Base-by-base conservation (phyloP, 73 alveolate genomes). In the Symbiodinium natans region DNA sequence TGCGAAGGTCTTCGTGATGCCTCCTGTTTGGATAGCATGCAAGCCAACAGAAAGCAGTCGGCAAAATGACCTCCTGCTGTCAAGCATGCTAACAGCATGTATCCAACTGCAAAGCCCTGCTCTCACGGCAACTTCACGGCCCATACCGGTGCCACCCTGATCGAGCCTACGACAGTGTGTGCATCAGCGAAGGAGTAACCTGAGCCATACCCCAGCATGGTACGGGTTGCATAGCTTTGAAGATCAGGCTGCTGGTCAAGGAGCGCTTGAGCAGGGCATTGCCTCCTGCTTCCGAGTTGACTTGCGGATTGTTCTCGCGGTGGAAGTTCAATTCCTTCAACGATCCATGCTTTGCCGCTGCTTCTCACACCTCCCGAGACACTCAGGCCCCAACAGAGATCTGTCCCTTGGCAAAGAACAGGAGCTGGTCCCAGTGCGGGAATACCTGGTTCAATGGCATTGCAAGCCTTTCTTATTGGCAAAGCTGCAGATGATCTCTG, bases 131-230 rank as follows among this genome's bases (percentile, higher is more conserved):
- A n/a, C n/a, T n/a, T n/a, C n/a, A n/a, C n/a, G n/a, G n/a, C n/a
- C n/a, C 59, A 46, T 6, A 13, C 59, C 13, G 59, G 59, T 13
- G 59, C 6, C 6, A 46, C 59, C 13, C 13, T 46, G 11, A 40
- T 63, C 29, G n/a, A 29, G 88, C 98, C 98, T 77, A 92, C 92
- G 10, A 92, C 98, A 5, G 82, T 31, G 43, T 92, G 98, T 0
- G 98, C 98, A 77, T 92, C 98, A 25, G 42, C 83, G 83, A 92
- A 92, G 68, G 98, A 46, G 34, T 75, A 92, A 43, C 98, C 98
- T 92, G 29, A n/a, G 19, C 84, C 6, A 13, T 46, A 13, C 59
- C 13, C 13, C 13, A 13, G 13, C 59, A 46, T 6, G 6, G 6
- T 13, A 46, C 59, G 6, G 21, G 59, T 46, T 6, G 21, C 21